Conservation (phyloP, 2,329 filamentous ascomycete species). For the Cladosporium sp. region DNA sequence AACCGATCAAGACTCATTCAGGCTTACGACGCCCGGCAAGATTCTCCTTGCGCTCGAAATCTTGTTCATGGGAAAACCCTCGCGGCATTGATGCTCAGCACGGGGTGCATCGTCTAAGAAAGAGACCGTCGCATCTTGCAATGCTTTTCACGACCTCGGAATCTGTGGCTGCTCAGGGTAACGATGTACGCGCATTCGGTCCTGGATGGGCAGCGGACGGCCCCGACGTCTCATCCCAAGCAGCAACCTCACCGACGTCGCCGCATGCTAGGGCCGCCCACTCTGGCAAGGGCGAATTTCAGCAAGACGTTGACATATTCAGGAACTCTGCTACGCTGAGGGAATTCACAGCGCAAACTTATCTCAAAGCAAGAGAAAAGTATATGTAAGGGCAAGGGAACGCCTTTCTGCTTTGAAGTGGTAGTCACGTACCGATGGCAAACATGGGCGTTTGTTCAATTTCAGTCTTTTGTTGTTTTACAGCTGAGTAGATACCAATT, state of each 20-base stretch:
- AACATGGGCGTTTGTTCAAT: no score
- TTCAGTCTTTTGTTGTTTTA: no score
- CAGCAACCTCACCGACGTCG: not conserved
- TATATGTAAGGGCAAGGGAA: not conserved
- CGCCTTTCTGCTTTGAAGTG: no score
- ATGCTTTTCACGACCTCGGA: not conserved
- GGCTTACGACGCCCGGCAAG: no score
- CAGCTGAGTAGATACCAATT: no score
- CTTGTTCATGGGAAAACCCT: no score
- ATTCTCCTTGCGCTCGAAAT: no score
- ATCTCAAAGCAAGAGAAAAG: not conserved
- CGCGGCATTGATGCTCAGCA: not conserved
- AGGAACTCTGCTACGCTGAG: not conserved
- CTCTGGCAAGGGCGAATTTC: not conserved
- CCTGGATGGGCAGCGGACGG: not conserved
- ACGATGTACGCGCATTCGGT: no score
- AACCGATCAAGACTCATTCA: no score
- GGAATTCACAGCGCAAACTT: not conserved
- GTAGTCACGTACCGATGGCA: no score
- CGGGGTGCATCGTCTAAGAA: not conserved
- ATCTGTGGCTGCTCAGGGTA: no score
- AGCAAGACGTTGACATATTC: conserved; percentile 1
- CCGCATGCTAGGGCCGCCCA: no score
- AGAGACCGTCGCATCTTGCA: not conserved
- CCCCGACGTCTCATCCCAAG: not conserved